Conservation (phyloP, 768 basidiomycete genomes). For the Lentinula detonsa region DNA sequence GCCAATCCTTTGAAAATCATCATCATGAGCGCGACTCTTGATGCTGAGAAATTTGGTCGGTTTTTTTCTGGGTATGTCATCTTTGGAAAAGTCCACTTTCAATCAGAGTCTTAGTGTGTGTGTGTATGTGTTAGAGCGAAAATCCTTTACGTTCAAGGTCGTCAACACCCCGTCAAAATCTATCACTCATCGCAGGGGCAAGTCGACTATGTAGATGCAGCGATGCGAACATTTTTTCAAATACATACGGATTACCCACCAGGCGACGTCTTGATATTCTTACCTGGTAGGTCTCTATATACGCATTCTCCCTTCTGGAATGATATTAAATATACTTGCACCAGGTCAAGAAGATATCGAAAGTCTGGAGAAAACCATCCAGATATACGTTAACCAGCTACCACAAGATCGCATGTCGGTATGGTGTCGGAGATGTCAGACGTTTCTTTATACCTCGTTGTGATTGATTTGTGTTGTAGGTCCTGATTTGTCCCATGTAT, state of each 20-base stretch:
- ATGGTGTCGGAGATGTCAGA: constrained; percentile 12
- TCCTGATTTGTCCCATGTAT: constrained; percentile 77
- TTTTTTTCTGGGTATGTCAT: constrained; percentile 70
- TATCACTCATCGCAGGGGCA: constrained; percentile 72
- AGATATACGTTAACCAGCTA: constrained; percentile 60
- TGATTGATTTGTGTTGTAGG: constrained; percentile 29
- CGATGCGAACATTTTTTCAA: constrained; percentile 90
- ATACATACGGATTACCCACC: constrained; percentile 75
- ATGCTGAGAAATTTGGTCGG: constrained; percentile 88
- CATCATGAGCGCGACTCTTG: constrained; percentile 96
- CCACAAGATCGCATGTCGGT: constrained; percentile 54
- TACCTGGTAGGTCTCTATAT: constrained; percentile 53
- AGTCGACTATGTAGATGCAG: constrained; percentile 82
- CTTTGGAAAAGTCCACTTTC: background rate
- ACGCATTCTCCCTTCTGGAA: background rate
- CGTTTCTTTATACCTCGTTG: background rate
- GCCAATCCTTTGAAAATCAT: constrained; percentile 80
- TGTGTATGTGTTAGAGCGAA: constrained; percentile 53
- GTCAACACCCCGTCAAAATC: constrained; percentile 87
- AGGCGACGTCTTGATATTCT: constrained; percentile 91
- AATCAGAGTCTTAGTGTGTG: background rate
- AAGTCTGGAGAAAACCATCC: constrained; percentile 69
- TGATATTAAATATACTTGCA: too few relatives aligned
- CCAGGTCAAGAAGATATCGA: constrained; percentile 39
- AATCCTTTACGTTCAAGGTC: constrained; percentile 86